Evolutionary conservation across 2,329 filamentous ascomycete genomes (phyloP), one percentile per base, ranked within the genome.

Genomic region (Phialophora expanda): DNA sequence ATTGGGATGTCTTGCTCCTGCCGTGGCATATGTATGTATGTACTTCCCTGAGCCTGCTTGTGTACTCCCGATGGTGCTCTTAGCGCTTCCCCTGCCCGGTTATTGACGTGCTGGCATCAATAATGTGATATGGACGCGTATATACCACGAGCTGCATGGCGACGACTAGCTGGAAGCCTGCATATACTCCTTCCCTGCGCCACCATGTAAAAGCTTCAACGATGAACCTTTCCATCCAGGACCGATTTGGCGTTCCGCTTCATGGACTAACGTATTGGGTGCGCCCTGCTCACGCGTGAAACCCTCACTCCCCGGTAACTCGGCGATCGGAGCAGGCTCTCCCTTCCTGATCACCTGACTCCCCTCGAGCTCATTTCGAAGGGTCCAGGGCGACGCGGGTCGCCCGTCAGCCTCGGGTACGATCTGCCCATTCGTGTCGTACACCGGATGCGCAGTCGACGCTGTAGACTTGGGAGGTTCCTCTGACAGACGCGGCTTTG

Each of bases 171-270:
- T 62, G 44, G 50, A 38, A 62, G 46, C 12, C 20, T 62, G 59
- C 34, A 55, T 3, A 12, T 62, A 62, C 48, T 55, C 59, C 48
- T 55, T 62, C 50, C 59, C 59, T 6, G 17, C 59, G 14, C 59
- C 32, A 44, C 48, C 56, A 20, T 62, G 55, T 30, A 62, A 28
- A n/a, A 55, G 9, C 34, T 20, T 62, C 17, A 62, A 46, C 28
- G 59, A 62, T 20, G 30, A 14, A 9, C 59, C 59, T 38, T 62
- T 58, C 61, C 61, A 63, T 26, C 38, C 54, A 22, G 61, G 54
- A 26, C 61, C 61, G 24, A 63, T 30, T 53, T 63, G 61, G 34
- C 46, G 54, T n/a, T 63, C 58, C 38, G 61, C 61, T 53, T 63
- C 61, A 22, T 32, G 26, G 11, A 28, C 55, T 7, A 63, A 28